phyloP scores from a whole-genome alignment of 1,284 basidiomycete genomes.

The Peniophora sp. region DNA sequence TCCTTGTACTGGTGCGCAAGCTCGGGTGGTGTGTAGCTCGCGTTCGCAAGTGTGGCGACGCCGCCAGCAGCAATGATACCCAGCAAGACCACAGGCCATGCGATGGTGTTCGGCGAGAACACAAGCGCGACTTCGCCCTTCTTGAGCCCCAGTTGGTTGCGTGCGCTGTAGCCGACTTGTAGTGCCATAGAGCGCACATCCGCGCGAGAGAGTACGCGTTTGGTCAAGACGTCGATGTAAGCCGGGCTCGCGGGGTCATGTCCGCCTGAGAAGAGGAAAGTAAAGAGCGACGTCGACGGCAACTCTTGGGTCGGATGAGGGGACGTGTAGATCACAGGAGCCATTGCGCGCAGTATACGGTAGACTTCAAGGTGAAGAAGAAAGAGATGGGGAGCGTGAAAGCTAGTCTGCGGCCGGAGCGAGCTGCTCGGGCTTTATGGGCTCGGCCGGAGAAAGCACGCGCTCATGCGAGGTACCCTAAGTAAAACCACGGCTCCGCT shows the following conservation, averaged over 20 bases:
- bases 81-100: slow-evolving; percentile 33
- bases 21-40: slow-evolving; percentile 24
- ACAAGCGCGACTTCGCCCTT: slow-evolving; percentile 33
- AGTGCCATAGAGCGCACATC: slow-evolving; percentile 49
- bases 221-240: slow-evolving; percentile 62
- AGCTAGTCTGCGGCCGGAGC: too few relatives aligned
- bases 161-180: slow-evolving; percentile 48
- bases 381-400: too few relatives aligned
- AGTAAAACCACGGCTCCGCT: too few relatives aligned
- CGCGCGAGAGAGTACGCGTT: slow-evolving; percentile 47
- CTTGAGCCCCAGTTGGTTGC: slow-evolving; percentile 20
- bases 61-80: slow-evolving; percentile 27
- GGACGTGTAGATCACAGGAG: too few relatives aligned
- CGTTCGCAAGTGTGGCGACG: slow-evolving; percentile 26
- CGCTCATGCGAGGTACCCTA: too few relatives aligned
- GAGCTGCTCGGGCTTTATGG: too few relatives aligned
- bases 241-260: slow-evolving; percentile 32
- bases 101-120: slow-evolving; percentile 34
- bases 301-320: not conserved
- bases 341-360: too few relatives aligned
- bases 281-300: slow-evolving; percentile 8
- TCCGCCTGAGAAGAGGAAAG: slow-evolving; percentile 20
- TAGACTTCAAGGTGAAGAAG: too few relatives aligned
- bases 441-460: too few relatives aligned
- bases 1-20: slow-evolving; percentile 27